Percentiles rank a stretch among this genome's conserved stretches.
phyloP scores from a whole-genome alignment of 176 grass and related monocot species.

The Eragrostis curvula region DNA sequence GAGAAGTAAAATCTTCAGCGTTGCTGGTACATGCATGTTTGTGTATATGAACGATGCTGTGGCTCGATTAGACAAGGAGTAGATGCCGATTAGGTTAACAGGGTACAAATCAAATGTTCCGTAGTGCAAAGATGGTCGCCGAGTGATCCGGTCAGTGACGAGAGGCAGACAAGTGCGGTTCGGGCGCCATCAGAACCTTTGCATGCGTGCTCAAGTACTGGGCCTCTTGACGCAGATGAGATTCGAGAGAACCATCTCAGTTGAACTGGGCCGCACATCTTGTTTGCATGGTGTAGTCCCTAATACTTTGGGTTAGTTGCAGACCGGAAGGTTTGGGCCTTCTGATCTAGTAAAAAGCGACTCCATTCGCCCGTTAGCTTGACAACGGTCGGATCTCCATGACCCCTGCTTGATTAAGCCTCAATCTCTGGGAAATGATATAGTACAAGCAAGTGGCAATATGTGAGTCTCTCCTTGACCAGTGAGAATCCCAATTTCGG shows the following conservation, averaged over 20 bases:
- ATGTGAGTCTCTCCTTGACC: too few species aligned
- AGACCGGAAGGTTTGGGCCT: too few species aligned
- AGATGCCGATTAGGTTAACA: slow-evolving; percentile 42
- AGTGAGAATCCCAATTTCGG: too few species aligned
- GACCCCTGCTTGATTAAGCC: background rate
- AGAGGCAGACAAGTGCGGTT: slow-evolving; percentile 13
- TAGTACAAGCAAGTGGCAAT: background rate
- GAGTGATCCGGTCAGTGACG: background rate
- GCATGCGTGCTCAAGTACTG: slow-evolving; percentile 12
- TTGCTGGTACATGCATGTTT: background rate
- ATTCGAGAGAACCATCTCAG: too few species aligned
- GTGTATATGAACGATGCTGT: slow-evolving; percentile 1
- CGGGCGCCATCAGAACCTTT: slow-evolving; percentile 41
- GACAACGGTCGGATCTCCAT: background rate
- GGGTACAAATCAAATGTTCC: background rate
- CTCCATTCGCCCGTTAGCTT: background rate
- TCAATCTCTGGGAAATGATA: background rate
- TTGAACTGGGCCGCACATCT: too few species aligned
- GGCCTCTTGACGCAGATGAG: too few species aligned
- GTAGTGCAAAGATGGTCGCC: slow-evolving; percentile 62
- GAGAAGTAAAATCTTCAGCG: slow-evolving; percentile 1
- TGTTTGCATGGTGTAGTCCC: too few species aligned
- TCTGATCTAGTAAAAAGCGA: too few species aligned
- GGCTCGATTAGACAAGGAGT: slow-evolving; percentile 37
- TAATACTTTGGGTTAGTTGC: too few species aligned